Evolutionary conservation across 257 asterid species (phyloP).

Genomic region (Asclepias syriaca): DNA sequence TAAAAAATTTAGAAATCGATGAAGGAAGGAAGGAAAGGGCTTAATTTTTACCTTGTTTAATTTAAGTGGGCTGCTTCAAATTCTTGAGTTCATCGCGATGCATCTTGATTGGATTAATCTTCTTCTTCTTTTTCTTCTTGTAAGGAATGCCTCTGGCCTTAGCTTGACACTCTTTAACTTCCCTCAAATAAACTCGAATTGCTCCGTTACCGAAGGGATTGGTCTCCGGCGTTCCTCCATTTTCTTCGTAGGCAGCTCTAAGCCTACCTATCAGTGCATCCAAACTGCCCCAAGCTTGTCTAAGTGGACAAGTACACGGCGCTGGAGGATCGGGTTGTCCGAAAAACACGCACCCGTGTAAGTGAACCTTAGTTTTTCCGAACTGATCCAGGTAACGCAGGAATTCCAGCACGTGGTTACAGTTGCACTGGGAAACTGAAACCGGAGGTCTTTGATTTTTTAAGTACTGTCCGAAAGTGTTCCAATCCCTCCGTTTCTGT

Average conservation of each 20-base stretch:
- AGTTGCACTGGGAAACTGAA: conserved; percentile 54
- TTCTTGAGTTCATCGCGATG: conserved; percentile 35
- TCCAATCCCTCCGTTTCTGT: conserved; percentile 87
- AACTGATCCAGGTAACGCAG: conserved; percentile 78
- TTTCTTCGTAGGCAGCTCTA: conserved; percentile 88
- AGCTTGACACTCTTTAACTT: conserved; percentile 83
- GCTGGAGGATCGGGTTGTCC: conserved; percentile 97
- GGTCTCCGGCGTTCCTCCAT: conserved; percentile 72
- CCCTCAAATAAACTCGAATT: conserved; percentile 64
- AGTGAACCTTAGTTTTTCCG: conserved; percentile 85
- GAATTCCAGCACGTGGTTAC: conserved; percentile 81
- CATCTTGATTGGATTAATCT: conserved; percentile 24
- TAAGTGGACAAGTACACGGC: conserved; percentile 81
- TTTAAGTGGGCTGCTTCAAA: conserved; percentile 34
- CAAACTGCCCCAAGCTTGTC: conserved; percentile 98
- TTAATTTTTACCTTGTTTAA: background rate
- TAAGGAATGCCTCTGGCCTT: conserved; percentile 88
- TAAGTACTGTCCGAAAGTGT: conserved; percentile 83
- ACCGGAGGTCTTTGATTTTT: conserved; percentile 78
- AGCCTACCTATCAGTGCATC: conserved; percentile 89
- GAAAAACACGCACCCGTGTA: conserved; percentile 69
- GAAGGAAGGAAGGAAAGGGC: too few species aligned
- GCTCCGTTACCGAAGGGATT: conserved; percentile 83
- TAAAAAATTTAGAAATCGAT: too few species aligned
- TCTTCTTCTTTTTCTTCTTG: conserved; percentile 84